phyloP scores from a whole-genome alignment of 495 filamentous ascomycete genomes.

The Pseudoneurospora amorphoporcata region DNA sequence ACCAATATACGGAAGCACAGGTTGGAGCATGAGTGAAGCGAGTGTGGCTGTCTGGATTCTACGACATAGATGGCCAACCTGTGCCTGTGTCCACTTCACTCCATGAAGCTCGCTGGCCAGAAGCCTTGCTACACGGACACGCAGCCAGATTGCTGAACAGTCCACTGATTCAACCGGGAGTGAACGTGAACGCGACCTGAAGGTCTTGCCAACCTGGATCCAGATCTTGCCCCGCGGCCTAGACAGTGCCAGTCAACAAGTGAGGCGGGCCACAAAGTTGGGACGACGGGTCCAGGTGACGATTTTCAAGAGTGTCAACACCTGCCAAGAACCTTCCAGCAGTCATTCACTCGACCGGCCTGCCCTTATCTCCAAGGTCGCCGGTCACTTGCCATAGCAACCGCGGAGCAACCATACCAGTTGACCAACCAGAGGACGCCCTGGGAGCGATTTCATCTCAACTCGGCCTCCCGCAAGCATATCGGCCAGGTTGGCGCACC shows the following conservation, averaged over 20 bases:
- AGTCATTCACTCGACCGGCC: not conserved
- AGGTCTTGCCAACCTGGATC: too few species aligned
- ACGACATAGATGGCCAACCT: not conserved
- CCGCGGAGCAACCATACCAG: not conserved
- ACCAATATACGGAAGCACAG: not conserved
- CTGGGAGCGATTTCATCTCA: not conserved
- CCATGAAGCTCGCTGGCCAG: not conserved
- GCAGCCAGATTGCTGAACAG: not conserved
- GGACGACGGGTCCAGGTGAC: too few species aligned
- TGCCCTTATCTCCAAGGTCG: not conserved
- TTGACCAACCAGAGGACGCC: not conserved
- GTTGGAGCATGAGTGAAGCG: not conserved
- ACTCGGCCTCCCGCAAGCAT: not conserved
- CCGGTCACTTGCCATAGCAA: not conserved
- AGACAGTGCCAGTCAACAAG: too few species aligned
- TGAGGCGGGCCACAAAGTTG: too few species aligned
- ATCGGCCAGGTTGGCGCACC: not conserved
- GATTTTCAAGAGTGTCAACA: too few species aligned
- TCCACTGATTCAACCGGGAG: too few species aligned
- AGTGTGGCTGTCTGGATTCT: not conserved
- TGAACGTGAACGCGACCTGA: too few species aligned
- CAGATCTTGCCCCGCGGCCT: too few species aligned
- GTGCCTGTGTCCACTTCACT: not conserved
- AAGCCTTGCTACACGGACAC: not conserved
- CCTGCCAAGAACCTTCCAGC: too few species aligned